A percentile compares a stretch with the other conserved stretches of the same genome.
Evolutionary conservation across 202 grass and related monocot species (phyloP).

Genomic region (Musa balbisiana): DNA sequence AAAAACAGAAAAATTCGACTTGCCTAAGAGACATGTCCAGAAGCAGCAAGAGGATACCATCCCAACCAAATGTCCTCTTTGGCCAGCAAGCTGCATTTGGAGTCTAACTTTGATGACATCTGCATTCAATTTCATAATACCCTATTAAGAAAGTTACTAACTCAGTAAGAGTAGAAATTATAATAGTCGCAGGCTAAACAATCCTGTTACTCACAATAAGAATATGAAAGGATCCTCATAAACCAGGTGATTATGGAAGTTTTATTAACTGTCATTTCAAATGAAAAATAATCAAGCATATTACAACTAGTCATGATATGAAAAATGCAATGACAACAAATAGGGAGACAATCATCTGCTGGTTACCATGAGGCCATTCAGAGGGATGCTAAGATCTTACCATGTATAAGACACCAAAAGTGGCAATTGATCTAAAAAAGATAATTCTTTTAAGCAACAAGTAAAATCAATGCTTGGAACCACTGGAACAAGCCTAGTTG

Average conservation of each 20-base stretch:
- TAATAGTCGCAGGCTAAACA: neutral
- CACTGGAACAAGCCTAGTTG: too few species aligned
- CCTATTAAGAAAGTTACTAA: slow-evolving; percentile 30
- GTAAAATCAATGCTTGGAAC: neutral
- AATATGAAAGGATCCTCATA: too few species aligned
- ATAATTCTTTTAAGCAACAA: neutral
- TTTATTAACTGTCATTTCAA: neutral
- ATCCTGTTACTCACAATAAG: neutral
- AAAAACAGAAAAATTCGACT: neutral
- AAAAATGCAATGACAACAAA: neutral
- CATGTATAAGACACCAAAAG: neutral
- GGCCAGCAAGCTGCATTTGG: slow-evolving; percentile 91
- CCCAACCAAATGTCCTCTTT: slow-evolving; percentile 84
- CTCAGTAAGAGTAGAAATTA: neutral
- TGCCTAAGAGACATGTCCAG: neutral
- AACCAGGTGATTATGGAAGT: too few species aligned
- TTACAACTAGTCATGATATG: neutral
- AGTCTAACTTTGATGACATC: slow-evolving; percentile 99
- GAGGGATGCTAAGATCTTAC: neutral
- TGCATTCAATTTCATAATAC: slow-evolving; percentile 42
- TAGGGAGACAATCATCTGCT: neutral
- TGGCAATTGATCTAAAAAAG: neutral
- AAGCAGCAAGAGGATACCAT: slow-evolving; percentile 52
- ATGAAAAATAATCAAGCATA: neutral
- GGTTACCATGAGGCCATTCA: neutral